Base-by-base conservation (phyloP, 1,139 yeast genomes). In the Yamadazyma pseudoaaseri region DNA sequence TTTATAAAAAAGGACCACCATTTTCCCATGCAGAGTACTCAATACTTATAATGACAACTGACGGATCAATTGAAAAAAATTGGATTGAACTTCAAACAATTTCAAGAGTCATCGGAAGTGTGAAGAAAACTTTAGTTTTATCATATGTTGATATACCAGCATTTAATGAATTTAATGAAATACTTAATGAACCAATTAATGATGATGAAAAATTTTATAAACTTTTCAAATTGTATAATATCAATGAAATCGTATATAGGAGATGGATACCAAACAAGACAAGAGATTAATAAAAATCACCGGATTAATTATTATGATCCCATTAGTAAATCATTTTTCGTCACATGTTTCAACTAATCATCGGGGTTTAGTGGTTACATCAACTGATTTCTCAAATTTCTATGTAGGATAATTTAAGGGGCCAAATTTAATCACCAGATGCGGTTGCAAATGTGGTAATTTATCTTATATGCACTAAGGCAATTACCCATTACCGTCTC, bases 11-110 rank as follows among this genome's bases (percentile, higher is more conserved):
- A 37, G 99, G 99, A 0, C 98, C 98, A 7, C 97, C 97, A 1
- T 89, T 90, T 54, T 77, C 83, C 30, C 99, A 92, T 55, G 97
- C 98, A 0, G 96, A 89, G 49, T 86, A 78, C 55, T 86, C 94
- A 3, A 54, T 80, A 2, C 55, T 74, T 46, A 67, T 85, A 0
- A 45, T 77, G 28, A 69, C 75, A 2, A 56, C 62, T 22, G 65
- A 65, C 17, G 65, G 56, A 6, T 42, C 43, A 1, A 43, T 47
- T 9, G 31, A 45, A 12, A 40, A 47, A 5, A 66, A 67, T 32
- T 84, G 92, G 83, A 68, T 71, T 46, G 81, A 79, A 67, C 64
- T 73, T 39, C 76, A 90, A 2, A 72, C 89, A 2, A 56, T 80
- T 17, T 80, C 86, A 20, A 72, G 98, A 41, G 96, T 92, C 3